Percentiles rank a stretch among this genome's conserved stretches.
Evolutionary conservation across 176 grass and related monocot genomes (phyloP).

Genomic region (Aechmea fasciata): DNA sequence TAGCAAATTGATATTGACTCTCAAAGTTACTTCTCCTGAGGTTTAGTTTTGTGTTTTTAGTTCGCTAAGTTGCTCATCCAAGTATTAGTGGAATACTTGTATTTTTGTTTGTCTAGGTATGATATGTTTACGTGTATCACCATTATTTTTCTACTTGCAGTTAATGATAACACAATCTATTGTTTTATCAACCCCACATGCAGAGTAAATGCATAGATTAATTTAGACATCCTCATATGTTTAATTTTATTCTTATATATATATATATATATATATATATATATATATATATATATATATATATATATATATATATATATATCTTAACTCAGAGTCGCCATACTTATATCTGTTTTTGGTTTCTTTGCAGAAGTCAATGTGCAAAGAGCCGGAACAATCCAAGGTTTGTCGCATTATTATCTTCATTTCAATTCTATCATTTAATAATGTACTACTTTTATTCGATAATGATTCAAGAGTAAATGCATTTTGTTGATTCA

Average conservation of each 20-base stretch:
- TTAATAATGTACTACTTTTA: not conserved
- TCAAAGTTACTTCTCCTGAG: not conserved
- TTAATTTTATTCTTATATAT: not conserved
- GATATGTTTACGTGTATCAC: too few species aligned
- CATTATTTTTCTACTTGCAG: too few species aligned
- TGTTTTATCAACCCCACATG: not conserved
- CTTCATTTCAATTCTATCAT: not conserved
- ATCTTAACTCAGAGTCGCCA: not conserved
- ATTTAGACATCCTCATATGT: not conserved
- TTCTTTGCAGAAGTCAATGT: constrained; percentile 8
- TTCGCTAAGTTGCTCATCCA: not conserved
- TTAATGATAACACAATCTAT: not conserved
- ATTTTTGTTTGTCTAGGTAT: too few species aligned
- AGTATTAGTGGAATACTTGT: not conserved
- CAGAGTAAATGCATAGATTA: not conserved
- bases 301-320: not conserved
- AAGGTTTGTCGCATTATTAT: not conserved
- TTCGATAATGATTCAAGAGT: too few species aligned
- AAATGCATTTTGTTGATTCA: not conserved
- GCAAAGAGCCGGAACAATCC: constrained; percentile 10
- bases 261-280: too few species aligned
- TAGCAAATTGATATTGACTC: not conserved
- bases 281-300: too few species aligned
- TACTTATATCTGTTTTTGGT: not conserved
- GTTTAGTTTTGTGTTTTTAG: not conserved